phyloP scores from a whole-genome alignment of 345 rosid genomes.

The Heritiera fomes region DNA sequence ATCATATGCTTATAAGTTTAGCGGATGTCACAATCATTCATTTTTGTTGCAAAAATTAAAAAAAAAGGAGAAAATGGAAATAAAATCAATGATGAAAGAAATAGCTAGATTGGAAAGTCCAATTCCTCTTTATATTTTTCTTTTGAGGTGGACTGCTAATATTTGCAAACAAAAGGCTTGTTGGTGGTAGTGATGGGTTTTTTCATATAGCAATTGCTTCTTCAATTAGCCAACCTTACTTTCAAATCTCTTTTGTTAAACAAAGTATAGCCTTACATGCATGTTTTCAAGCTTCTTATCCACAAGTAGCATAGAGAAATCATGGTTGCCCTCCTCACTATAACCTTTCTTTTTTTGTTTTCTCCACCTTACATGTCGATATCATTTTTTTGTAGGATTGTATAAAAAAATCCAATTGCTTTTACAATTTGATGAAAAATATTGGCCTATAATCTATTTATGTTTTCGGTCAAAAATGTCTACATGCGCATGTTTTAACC shows the following conservation, averaged over 20 bases:
- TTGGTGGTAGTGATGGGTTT: background rate
- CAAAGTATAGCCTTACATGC: slow-evolving; percentile 21
- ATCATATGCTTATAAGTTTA: no score
- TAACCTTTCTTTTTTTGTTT: background rate
- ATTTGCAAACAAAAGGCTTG: background rate
- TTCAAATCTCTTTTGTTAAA: slow-evolving; percentile 17
- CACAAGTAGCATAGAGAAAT: background rate
- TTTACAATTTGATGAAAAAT: background rate
- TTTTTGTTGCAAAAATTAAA: background rate
- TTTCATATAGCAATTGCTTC: slow-evolving; percentile 21
- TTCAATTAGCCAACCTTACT: slow-evolving; percentile 16
- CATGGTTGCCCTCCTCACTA: slow-evolving; percentile 7
- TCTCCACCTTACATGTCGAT: background rate
- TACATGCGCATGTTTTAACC: background rate
- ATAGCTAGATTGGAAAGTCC: background rate
- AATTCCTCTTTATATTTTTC: background rate
- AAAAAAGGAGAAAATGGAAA: background rate
- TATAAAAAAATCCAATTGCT: background rate
- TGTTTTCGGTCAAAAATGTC: background rate
- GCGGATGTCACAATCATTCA: no score
- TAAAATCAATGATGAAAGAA: background rate
- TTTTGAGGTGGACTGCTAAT: background rate
- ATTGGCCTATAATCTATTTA: background rate
- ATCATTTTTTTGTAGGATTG: slow-evolving; percentile 18
- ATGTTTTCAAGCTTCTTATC: slow-evolving; percentile 32